phyloP scores from a whole-genome alignment of 1,284 basidiomycete species.

The Sporisorium sorghi region DNA sequence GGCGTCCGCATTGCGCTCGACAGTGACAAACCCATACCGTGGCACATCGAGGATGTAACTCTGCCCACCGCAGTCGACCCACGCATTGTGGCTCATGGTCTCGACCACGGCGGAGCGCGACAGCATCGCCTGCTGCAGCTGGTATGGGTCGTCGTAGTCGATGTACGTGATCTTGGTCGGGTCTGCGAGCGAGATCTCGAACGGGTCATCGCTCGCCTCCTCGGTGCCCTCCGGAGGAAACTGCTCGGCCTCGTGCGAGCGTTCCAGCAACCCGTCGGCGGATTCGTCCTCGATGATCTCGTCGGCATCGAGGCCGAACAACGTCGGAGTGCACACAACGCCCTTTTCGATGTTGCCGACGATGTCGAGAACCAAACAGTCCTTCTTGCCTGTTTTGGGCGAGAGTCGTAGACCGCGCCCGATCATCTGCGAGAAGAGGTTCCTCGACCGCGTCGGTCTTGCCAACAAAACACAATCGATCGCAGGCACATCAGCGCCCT shows the following conservation, averaged over 20 bases:
- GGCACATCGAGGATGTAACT: slow-evolving; percentile 81
- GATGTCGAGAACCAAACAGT: slow-evolving; percentile 92
- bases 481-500: slow-evolving; percentile 66
- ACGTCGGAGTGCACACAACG: slow-evolving; percentile 82
- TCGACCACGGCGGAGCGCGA: slow-evolving; percentile 72
- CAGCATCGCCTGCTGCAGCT: slow-evolving; percentile 71
- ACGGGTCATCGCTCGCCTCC: slow-evolving; percentile 12
- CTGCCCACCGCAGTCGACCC: slow-evolving; percentile 84
- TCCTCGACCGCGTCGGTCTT: slow-evolving; percentile 82
- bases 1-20: slow-evolving; percentile 72
- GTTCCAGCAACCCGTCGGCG: slow-evolving; percentile 30
- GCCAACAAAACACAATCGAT: slow-evolving; percentile 90
- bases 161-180: slow-evolving; percentile 77
- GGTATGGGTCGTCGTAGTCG: slow-evolving; percentile 84
- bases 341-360: slow-evolving; percentile 83
- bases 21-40: slow-evolving; percentile 79
- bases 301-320: slow-evolving; percentile 86
- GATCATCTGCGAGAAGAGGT: slow-evolving; percentile 95
- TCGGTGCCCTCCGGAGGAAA: not conserved
- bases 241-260: slow-evolving; percentile 18
- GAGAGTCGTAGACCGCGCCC: slow-evolving; percentile 90
- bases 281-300: slow-evolving; percentile 74
- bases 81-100: slow-evolving; percentile 75
- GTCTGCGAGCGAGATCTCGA: slow-evolving; percentile 27
- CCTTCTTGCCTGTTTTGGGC: slow-evolving; percentile 81